phyloP scores from a whole-genome alignment of 2,329 filamentous ascomycete genomes.

The Aspergillus brunneoviolaceus region DNA sequence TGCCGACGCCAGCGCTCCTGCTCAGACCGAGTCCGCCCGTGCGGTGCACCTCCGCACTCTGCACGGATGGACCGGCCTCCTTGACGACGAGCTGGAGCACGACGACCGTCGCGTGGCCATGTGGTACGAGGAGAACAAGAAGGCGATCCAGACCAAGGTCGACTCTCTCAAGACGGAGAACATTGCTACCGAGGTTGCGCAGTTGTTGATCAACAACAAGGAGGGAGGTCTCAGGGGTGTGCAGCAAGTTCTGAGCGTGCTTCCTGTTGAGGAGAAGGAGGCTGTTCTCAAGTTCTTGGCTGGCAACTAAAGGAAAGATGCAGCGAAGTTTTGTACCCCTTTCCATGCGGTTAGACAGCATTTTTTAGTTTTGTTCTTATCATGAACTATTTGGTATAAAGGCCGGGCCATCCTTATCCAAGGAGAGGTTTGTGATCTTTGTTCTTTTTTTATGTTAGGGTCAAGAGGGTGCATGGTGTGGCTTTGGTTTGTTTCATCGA shows the following conservation, averaged over 20 bases:
- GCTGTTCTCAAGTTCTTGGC: constrained; percentile 64
- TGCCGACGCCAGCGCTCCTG: constrained; percentile 21
- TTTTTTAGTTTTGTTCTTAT: constrained; percentile 10
- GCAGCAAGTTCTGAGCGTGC: constrained; percentile 77
- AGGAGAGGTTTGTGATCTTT: not conserved
- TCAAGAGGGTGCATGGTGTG: constrained; percentile 3
- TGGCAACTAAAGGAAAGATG: constrained; percentile 18
- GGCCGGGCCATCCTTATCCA: not conserved
- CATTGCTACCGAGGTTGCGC: constrained; percentile 67
- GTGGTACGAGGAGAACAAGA: constrained; percentile 96
- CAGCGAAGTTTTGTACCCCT: not conserved
- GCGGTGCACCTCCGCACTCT: constrained; percentile 71
- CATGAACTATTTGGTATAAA: constrained; percentile 3
- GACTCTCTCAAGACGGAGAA: constrained; percentile 78
- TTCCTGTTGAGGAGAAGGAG: constrained; percentile 87
- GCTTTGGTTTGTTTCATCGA: constrained; percentile 6
- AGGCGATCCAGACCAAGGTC: constrained; percentile 77
- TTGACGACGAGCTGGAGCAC: constrained; percentile 66
- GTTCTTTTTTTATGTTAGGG: not conserved
- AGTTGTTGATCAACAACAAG: constrained; percentile 64
- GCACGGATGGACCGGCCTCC: constrained; percentile 76
- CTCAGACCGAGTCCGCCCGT: constrained; percentile 53
- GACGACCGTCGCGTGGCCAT: constrained; percentile 81
- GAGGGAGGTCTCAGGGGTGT: constrained; percentile 79
- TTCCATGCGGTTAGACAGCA: not conserved